These are phyloP conservation scores for Psophocarpus tetragonolobus DNA, from an alignment of 306 rosid genomes.

Conservation along the genomic window DNA sequence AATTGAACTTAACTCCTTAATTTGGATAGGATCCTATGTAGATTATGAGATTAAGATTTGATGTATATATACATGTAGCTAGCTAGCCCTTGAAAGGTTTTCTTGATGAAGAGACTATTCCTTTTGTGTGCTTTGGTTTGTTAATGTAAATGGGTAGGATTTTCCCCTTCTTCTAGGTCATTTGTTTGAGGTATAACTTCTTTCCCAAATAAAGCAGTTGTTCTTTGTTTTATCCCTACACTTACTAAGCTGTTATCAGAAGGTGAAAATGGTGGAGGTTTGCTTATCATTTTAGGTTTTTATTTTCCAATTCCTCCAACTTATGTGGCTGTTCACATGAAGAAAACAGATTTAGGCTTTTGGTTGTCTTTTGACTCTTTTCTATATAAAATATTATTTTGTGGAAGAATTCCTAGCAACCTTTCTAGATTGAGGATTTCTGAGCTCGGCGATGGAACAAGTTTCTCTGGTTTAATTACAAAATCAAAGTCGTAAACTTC, in stretches of 20 bases:
- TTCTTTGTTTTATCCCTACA: conserved; percentile 46
- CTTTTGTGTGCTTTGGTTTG: conserved; percentile 45
- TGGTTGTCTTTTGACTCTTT: background rate
- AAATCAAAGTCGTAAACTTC: no score
- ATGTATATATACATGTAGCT: background rate
- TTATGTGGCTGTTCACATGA: background rate
- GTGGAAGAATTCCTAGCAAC: no score
- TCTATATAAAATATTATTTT: no score
- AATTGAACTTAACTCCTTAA: background rate
- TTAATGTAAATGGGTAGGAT: conserved; percentile 27
- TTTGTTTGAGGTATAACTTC: conserved; percentile 44
- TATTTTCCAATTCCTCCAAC: background rate
- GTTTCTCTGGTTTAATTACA: no score
- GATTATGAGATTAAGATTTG: background rate
- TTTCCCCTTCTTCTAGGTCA: background rate
- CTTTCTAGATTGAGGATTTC: no score
- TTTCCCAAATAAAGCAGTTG: conserved; percentile 30
- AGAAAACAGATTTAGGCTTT: background rate
- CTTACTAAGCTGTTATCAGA: background rate
- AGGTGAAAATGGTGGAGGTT: conserved; percentile 15
- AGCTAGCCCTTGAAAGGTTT: background rate
- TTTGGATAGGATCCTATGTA: background rate
- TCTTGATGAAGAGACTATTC: conserved; percentile 46
- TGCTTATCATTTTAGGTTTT: background rate
- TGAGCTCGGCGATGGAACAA: no score